Evolutionary conservation across 257 asterid genomes (phyloP).

Genomic region (Craterostigma plantagineum): DNA sequence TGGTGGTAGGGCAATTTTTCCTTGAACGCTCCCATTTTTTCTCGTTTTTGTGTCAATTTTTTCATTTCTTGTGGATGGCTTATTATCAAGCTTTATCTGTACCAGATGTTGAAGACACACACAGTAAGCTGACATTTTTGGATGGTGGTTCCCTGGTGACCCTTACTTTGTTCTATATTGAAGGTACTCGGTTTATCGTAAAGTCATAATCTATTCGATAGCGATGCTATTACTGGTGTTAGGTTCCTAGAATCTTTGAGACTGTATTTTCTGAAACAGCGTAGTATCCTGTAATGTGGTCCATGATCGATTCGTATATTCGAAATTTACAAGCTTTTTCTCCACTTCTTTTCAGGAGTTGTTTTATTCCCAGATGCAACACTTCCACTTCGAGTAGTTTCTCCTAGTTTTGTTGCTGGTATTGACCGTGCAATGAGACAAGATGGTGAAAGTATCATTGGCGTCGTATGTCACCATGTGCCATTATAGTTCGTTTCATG

Average conservation of each 20-base stretch:
- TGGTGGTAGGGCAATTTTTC: too few relatives aligned
- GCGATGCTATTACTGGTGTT: too few relatives aligned
- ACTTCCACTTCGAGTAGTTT: slow-evolving; percentile 80
- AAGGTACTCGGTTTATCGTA: slow-evolving; percentile 27
- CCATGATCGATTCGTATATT: too few relatives aligned
- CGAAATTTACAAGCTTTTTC: too few relatives aligned
- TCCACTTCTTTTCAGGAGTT: slow-evolving; percentile 38
- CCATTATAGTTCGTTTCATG: slow-evolving; percentile 5
- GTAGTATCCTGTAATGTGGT: too few relatives aligned
- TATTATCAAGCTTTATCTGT: background rate
- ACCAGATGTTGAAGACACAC: slow-evolving; percentile 55
- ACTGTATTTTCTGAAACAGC: too few relatives aligned
- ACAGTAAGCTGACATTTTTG: slow-evolving; percentile 58
- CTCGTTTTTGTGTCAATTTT: too few relatives aligned
- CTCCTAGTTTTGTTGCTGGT: slow-evolving; percentile 60
- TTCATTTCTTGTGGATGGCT: too few relatives aligned
- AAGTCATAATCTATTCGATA: too few relatives aligned
- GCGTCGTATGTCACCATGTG: slow-evolving; percentile 60
- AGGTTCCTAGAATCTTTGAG: too few relatives aligned
- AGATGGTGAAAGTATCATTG: slow-evolving; percentile 63
- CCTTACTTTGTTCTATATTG: slow-evolving; percentile 62
- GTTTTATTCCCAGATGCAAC: slow-evolving; percentile 94
- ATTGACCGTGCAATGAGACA: slow-evolving; percentile 68
- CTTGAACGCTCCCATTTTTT: too few relatives aligned
- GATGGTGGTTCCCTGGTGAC: slow-evolving; percentile 71